phyloP scores from a whole-genome alignment of 164 flowering plant species.

The Santalum album region DNA sequence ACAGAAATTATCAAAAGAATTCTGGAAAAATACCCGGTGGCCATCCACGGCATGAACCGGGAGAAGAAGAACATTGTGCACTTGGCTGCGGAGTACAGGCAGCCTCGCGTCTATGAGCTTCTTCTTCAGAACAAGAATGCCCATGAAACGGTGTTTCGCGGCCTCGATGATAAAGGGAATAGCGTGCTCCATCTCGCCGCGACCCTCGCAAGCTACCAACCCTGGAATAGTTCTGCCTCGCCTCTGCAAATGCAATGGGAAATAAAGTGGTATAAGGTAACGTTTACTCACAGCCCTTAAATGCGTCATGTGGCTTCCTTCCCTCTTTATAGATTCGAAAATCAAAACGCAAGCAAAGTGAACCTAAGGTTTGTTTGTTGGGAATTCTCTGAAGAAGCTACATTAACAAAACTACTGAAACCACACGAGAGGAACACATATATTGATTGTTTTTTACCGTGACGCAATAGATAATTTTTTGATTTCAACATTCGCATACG shows the following conservation, averaged over 20 bases:
- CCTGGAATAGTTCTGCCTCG: not conserved
- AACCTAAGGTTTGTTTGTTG: no score
- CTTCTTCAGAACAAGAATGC: not conserved
- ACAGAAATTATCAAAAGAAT: not conserved
- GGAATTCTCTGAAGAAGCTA: no score
- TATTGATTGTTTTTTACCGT: no score
- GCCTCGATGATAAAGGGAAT: not conserved
- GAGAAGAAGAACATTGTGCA: constrained; percentile 1
- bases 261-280: constrained; percentile 6
- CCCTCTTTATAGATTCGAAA: no score
- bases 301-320: no score
- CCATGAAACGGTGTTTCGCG: not conserved
- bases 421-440: no score
- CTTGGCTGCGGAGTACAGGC: constrained; percentile 2
- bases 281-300: no score
- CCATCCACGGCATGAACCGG: not conserved
- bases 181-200: constrained; percentile 5
- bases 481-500: no score
- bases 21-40: not conserved
- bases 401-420: no score
- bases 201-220: not conserved
- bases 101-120: not conserved
- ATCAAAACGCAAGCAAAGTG: no score
- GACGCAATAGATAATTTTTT: no score
- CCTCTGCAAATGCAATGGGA: constrained; percentile 1